Percentiles rank a stretch among this genome's conserved stretches.
phyloP scores from a whole-genome alignment of 1,284 basidiomycete genomes.

The Cutaneotrichosporon sp. region DNA sequence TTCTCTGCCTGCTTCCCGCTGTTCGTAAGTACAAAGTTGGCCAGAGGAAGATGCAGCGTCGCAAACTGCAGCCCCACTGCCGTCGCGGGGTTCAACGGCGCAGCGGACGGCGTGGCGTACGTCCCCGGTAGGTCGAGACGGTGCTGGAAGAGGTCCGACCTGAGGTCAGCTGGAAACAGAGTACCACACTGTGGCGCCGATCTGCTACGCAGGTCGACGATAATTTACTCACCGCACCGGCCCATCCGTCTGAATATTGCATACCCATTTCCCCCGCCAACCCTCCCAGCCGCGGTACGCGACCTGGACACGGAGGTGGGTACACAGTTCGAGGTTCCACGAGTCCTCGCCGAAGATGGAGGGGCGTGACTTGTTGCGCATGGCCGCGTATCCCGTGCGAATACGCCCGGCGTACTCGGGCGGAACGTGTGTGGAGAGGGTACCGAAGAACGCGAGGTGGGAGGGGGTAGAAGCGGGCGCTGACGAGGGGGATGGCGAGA shows the following conservation, averaged over 20 bases:
- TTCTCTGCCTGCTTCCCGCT: conserved; percentile 47
- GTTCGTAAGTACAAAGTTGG: conserved; percentile 52
- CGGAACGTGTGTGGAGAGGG: conserved; percentile 41
- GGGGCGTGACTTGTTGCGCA: conserved; percentile 49
- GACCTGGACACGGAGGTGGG: conserved; percentile 49
- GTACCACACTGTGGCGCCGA: neutral
- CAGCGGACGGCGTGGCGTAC: conserved; percentile 21
- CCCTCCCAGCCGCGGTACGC: conserved; percentile 45
- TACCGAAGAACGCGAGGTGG: conserved; percentile 41
- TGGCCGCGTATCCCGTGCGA: conserved; percentile 51
- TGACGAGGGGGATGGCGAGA: no score
- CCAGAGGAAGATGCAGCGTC: conserved; percentile 50
- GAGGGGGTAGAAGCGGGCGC: conserved; percentile 6
- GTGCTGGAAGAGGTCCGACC: conserved; percentile 53
- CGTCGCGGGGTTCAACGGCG: conserved; percentile 24
- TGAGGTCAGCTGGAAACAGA: conserved; percentile 11
- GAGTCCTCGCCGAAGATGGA: conserved; percentile 51
- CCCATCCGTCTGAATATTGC: conserved; percentile 53
- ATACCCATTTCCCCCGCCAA: conserved; percentile 49
- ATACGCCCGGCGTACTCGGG: conserved; percentile 38
- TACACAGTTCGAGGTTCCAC: conserved; percentile 50
- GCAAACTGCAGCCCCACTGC: conserved; percentile 39
- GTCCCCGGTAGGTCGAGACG: conserved; percentile 46
- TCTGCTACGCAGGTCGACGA: no score
- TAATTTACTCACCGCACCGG: conserved; percentile 41